Base-by-base conservation (phyloP, 257 asterid genomes). In the Dorcoceras hygrometricum region DNA sequence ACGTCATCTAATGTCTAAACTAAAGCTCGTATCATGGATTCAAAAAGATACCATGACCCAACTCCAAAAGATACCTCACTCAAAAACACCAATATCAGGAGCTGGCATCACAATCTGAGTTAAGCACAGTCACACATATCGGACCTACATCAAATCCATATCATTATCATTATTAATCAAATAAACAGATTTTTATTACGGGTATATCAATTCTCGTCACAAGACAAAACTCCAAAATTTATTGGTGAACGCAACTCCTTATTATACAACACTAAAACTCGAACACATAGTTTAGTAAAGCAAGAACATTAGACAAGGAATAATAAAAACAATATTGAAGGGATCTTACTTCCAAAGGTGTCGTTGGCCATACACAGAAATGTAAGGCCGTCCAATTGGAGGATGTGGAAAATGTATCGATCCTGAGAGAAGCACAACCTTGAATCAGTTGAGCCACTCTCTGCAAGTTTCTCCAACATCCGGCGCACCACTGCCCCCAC, bases 331-430 rank as follows among this genome's bases (percentile, higher is more conserved):
- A 1, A 28, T 46, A 12, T 48, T 36, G 4, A 63, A 32, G 25
- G 18, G 65, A 36, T 1, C 86, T 83, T 76, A 94, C 99, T 85
- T 77, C 97, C 97, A 55, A 90, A 94, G 72, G 96, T 79, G 62
- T 90, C 96, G 72, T 88, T 94, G 36, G 99, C 97, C 99, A 94
- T 94, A 94, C 99, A 94, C 66, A 94, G 97, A 74, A 82, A 94
- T n/a, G 84, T 79, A 60, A 94, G 82, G 71, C 96, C 97, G 78
- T 90, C 88, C 9, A 95, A 81, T 67, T 84, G 84, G 74, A 94
- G 93, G 68, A 94, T 90, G 77, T 94, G 97, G 71, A 94, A 94
- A 71, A 94, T 90, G 72, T 88, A 94, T 11, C 96, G 92, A 82
- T 90, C 99, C 82, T 94, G 99, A 48, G 96, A 90, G 84, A 87